A percentile compares a stretch with the other conserved stretches of the same genome.
phyloP scores from a whole-genome alignment of 768 basidiomycete genomes.

The Paxillus ammoniavirescens region DNA sequence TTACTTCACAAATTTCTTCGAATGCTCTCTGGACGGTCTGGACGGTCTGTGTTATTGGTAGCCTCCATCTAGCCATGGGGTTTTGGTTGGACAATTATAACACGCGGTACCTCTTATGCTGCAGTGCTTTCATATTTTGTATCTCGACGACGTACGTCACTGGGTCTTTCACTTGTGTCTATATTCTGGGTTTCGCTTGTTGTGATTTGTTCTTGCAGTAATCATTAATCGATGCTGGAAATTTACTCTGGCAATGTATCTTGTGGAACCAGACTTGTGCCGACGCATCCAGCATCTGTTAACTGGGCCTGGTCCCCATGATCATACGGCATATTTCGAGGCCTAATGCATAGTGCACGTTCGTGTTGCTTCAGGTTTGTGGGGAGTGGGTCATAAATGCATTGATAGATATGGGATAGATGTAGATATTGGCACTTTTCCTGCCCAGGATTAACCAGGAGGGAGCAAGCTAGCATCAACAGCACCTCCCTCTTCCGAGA shows the following conservation, averaged over 20 bases:
- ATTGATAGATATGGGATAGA: neutral
- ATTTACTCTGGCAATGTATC: neutral
- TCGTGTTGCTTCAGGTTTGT: too few species aligned
- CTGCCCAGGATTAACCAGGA: conserved; percentile 62
- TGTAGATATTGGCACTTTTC: too few species aligned
- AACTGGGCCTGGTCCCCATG: too few species aligned
- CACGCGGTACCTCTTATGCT: neutral
- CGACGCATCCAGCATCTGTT: too few species aligned
- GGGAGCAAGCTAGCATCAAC: conserved; percentile 92
- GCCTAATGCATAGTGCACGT: too few species aligned
- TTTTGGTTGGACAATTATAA: too few species aligned
- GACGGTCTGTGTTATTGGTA: too few species aligned
- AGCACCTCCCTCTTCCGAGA: conserved; percentile 48
- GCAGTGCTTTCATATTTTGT: neutral
- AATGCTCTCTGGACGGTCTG: too few species aligned
- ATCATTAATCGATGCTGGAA: neutral
- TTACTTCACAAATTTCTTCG: too few species aligned
- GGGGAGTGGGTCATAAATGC: neutral
- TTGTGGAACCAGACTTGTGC: too few species aligned
- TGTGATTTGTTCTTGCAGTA: neutral
- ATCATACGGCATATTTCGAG: too few species aligned
- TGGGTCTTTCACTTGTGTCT: neutral
- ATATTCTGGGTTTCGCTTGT: neutral
- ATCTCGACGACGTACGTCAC: neutral
- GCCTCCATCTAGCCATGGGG: too few species aligned